Evolutionary conservation across 768 basidiomycete species (phyloP), one percentile per base, ranked within the genome.

Genomic region (Russula abietina): DNA sequence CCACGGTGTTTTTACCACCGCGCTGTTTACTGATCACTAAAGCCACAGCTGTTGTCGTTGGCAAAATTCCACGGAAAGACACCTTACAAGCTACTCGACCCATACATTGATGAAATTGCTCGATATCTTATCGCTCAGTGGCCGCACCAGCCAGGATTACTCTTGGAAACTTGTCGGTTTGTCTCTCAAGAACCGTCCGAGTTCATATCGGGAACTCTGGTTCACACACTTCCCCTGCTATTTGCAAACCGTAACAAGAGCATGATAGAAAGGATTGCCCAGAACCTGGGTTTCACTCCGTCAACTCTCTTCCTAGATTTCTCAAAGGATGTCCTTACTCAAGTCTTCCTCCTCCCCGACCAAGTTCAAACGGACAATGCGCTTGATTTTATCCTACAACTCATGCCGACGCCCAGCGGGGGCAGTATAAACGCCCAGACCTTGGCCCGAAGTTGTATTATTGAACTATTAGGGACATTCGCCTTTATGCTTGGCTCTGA

Each of bases 401-500:
- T 83, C n/a, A 72, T 93, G n/a, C 73, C 70, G 17, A 79, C 81
- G 28, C 79, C 79, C 1, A 78, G 70, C 32, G 70, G 71, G 14
- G 62, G 57, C 3, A 72, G 73, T 28, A 76, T 79, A 41, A 73
- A 75, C 41, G 70, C 82, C 12, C 75, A 75, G 55, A 79, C 77
- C 57, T 73, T 89, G 69, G 80, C 94, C 49, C 83, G 82, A 52
- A 86, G 85, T 62, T 87, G 83, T 62, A 74, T 87, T 33, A 80
- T 91, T 1, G 80, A 85, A 4, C 75, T 96, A 30, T 77, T 96
- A 14, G 84, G 86, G 6, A 84, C 87, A 63, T 75, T 98, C 26
- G 86, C 93, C 22, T 79, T 93, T 39, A 80, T 81, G 12, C 76
- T 97, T 70, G 95, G 93, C 3, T 83, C 93, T 66, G 82, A 86